phyloP scores from a whole-genome alignment of 768 basidiomycete genomes.

The Macrolepiota albuminosa region DNA sequence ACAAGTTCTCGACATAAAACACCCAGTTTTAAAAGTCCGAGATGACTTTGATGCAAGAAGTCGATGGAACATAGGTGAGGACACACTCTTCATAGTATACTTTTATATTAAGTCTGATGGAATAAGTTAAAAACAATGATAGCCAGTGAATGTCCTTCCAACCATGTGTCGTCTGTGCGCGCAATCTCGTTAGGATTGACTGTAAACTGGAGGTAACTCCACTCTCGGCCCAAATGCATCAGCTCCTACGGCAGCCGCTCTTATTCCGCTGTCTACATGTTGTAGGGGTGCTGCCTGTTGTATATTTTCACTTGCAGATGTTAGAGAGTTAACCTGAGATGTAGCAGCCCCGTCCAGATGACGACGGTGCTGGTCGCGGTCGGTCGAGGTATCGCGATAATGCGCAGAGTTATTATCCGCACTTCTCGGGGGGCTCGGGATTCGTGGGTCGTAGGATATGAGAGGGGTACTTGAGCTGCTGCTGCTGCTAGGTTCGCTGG shows the following conservation, averaged over 20 bases:
- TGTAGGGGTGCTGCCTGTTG: neutral
- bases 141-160: neutral
- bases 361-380: neutral
- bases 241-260: neutral
- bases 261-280: conserved; percentile 6
- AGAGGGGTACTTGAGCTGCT: conserved; percentile 5
- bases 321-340: neutral
- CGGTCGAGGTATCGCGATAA: neutral
- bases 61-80: neutral
- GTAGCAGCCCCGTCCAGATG: neutral
- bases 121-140: neutral
- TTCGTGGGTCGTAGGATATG: neutral
- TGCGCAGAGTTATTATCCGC: neutral
- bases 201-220: conserved; percentile 9
- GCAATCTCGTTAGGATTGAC: neutral
- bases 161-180: neutral
- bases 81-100: neutral
- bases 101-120: neutral
- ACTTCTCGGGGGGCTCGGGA: neutral
- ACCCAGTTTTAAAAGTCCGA: neutral
- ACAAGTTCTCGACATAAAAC: neutral
- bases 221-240: neutral
- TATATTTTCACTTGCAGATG: neutral
- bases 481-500: conserved; percentile 4
- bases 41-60: neutral